Evolutionary conservation across 768 basidiomycete genomes (phyloP).

Genomic region (Goffeauzyma gilvescens): DNA sequence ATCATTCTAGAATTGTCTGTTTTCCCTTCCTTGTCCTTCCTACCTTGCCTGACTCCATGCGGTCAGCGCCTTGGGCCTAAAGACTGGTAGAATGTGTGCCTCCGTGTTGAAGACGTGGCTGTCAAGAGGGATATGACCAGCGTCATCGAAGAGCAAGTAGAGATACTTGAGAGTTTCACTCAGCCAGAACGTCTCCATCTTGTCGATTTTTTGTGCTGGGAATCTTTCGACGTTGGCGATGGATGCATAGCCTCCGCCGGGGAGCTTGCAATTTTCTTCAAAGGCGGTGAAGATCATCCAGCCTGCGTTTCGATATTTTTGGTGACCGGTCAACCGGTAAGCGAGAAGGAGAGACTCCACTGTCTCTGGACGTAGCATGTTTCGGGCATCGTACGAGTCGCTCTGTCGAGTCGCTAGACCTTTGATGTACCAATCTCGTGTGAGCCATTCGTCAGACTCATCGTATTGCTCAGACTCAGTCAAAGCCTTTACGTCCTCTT

Average conservation of each 20-base stretch:
- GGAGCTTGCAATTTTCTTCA: slow-evolving; percentile 55
- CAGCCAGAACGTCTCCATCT: slow-evolving; percentile 93
- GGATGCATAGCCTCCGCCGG: slow-evolving; percentile 65
- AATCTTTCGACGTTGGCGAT: slow-evolving; percentile 67
- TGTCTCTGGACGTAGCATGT: slow-evolving; percentile 89
- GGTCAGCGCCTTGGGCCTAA: slow-evolving; percentile 41
- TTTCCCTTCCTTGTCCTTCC: too few species aligned
- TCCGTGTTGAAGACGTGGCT: slow-evolving; percentile 85
- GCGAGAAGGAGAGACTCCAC: slow-evolving; percentile 84
- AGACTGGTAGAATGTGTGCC: slow-evolving; percentile 57
- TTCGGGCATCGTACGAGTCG: slow-evolving; percentile 55
- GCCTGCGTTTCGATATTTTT: slow-evolving; percentile 58
- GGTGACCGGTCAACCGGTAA: slow-evolving; percentile 69
- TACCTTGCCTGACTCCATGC: too few species aligned
- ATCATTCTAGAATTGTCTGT: too few species aligned
- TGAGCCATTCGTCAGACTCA: too few species aligned
- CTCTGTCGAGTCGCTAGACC: neutral
- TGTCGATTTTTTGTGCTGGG: slow-evolving; percentile 52
- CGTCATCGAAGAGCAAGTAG: slow-evolving; percentile 65
- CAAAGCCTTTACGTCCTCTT: slow-evolving; percentile 27
- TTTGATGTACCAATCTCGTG: slow-evolving; percentile 97
- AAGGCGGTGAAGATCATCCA: slow-evolving; percentile 84
- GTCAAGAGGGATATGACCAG: slow-evolving; percentile 49
- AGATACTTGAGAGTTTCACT: slow-evolving; percentile 43
- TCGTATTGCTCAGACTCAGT: too few species aligned